Conservation (phyloP, 345 rosid species). For the Anacardium occidentale region DNA sequence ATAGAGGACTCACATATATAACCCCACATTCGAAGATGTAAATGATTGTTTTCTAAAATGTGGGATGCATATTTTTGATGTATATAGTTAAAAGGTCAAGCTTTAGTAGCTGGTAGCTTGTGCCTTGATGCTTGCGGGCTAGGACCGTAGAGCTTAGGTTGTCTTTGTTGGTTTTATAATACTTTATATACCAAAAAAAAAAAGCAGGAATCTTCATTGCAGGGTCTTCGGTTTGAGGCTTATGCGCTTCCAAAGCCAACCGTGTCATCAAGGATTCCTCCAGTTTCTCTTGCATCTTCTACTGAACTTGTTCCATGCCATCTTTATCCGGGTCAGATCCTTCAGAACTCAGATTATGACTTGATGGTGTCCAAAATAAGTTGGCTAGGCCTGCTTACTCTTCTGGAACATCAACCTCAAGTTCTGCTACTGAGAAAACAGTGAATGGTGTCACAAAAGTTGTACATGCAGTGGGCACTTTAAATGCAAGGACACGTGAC, state of each 20-base stretch:
- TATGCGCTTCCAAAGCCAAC: slow-evolving; percentile 80
- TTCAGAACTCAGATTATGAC: slow-evolving; percentile 69
- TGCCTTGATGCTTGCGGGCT: no score
- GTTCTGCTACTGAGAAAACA: slow-evolving; percentile 44
- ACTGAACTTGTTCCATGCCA: slow-evolving; percentile 64
- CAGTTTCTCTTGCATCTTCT: no score
- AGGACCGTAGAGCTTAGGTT: no score
- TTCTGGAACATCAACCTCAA: slow-evolving; percentile 45
- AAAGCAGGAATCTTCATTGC: slow-evolving; percentile 61
- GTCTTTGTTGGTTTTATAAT: no score
- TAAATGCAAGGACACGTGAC: slow-evolving; percentile 49
- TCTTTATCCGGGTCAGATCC: slow-evolving; percentile 54
- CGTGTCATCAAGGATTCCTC: slow-evolving; percentile 40
- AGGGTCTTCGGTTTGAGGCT: slow-evolving; percentile 93
- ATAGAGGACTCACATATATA: no score
- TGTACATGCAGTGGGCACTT: slow-evolving; percentile 41
- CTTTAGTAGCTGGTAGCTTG: no score
- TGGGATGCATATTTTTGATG: no score
- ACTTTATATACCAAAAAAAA: no score
- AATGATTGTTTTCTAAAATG: no score
- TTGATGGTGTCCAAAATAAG: slow-evolving; percentile 94
- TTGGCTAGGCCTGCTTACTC: slow-evolving; percentile 80
- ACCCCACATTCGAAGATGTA: no score
- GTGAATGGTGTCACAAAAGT: slow-evolving; percentile 47
- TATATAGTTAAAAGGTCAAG: no score